Conservation (phyloP, 352 stramenopile species). For the Globisporangium paroecandrum region DNA sequence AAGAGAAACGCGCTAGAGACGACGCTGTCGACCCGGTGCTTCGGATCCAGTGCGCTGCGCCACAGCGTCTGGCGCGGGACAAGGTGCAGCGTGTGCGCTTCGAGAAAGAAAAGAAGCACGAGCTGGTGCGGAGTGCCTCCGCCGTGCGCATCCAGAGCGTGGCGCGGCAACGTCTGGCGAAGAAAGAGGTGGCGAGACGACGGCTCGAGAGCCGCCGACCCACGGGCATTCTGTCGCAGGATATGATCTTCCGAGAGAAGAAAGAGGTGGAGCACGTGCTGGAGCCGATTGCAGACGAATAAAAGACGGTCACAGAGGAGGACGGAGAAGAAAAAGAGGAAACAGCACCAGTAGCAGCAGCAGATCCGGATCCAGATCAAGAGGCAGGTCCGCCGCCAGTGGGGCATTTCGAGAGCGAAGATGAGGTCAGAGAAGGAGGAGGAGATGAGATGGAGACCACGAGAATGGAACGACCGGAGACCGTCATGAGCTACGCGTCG, state of each 20-base stretch:
- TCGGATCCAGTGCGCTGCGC: constrained; percentile 52
- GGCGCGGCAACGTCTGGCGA: constrained; percentile 42
- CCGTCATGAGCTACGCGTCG: constrained; percentile 54
- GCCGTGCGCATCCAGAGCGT: constrained; percentile 33
- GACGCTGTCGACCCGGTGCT: constrained; percentile 22
- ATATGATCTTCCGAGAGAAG: constrained; percentile 9
- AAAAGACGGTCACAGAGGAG: neutral
- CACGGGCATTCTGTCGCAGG: constrained; percentile 26
- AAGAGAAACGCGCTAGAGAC: neutral
- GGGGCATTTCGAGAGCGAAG: neutral
- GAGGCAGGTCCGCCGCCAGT: neutral
- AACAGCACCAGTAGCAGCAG: neutral
- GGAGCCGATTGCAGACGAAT: constrained; percentile 4
- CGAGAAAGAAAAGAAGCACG: constrained; percentile 11
- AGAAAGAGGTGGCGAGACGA: constrained; percentile 31
- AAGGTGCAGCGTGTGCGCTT: constrained; percentile 29
- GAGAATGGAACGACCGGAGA: constrained; percentile 30
- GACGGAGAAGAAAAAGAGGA: constrained; percentile 5
- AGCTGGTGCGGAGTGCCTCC: constrained; percentile 12
- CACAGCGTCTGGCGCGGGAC: constrained; percentile 30
- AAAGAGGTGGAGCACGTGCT: neutral
- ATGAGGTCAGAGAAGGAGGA: neutral
- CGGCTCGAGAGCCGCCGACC: constrained; percentile 26
- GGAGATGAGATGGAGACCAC: neutral
- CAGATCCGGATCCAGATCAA: neutral